Evolutionary conservation across 805 yeast genomes (phyloP).

Genomic region (Brettanomyces custersianus): DNA sequence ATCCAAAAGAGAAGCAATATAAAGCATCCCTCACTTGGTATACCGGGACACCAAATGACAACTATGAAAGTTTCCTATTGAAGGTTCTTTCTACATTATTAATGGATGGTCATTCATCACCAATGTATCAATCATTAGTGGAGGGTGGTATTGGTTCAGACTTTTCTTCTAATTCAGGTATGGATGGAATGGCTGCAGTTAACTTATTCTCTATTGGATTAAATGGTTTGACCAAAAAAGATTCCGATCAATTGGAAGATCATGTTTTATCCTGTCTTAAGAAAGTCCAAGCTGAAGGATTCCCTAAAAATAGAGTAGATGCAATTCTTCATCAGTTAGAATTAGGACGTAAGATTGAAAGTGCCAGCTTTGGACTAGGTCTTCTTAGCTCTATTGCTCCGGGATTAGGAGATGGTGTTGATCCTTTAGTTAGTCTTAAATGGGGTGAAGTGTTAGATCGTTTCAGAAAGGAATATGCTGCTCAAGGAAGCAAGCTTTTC

Average conservation of each 20-base stretch:
- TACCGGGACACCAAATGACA: slow-evolving; percentile 63
- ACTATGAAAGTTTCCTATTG: slow-evolving; percentile 63
- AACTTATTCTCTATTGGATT: slow-evolving; percentile 79
- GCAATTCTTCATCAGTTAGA: slow-evolving; percentile 88
- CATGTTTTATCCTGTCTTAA: slow-evolving; percentile 40
- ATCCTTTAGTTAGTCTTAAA: slow-evolving; percentile 61
- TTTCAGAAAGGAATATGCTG: slow-evolving; percentile 54
- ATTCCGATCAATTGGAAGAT: slow-evolving; percentile 37
- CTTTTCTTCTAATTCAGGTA: slow-evolving; percentile 79
- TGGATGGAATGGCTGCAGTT: slow-evolving; percentile 71
- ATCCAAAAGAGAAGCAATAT: slow-evolving; percentile 57
- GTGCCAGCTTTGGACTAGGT: slow-evolving; percentile 82
- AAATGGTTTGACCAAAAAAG: slow-evolving; percentile 54
- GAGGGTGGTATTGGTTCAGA: slow-evolving; percentile 83
- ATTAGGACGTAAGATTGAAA: slow-evolving; percentile 73
- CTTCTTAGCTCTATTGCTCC: slow-evolving; percentile 68
- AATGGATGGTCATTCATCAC: slow-evolving; percentile 88
- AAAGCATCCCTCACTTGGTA: slow-evolving; percentile 86
- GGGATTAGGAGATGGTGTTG: slow-evolving; percentile 75
- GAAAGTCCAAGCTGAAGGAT: slow-evolving; percentile 33
- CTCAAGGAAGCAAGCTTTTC: slow-evolving; percentile 48
- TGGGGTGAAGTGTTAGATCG: slow-evolving; percentile 50
- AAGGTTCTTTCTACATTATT: slow-evolving; percentile 62
- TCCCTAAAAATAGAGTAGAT: slow-evolving; percentile 55
- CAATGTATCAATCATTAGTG: slow-evolving; percentile 76